Base-by-base conservation (phyloP, 345 rosid species). In the Bruguiera parviflora region DNA sequence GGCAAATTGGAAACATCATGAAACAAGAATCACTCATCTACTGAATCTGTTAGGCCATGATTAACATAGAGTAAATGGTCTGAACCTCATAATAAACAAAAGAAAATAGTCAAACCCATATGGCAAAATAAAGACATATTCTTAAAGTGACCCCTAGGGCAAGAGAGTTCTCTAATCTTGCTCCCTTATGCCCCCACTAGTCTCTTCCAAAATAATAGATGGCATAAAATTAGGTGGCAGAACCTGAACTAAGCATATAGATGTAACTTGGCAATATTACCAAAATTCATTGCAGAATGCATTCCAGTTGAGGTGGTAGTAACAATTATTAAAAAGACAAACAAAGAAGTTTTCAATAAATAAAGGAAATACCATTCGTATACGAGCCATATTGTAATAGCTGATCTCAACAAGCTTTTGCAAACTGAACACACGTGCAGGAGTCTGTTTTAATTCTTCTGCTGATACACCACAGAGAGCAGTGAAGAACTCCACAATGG, bases 381-480 rank as follows among this genome's bases (percentile, higher is more conserved):
- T 95, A 75, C 98, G 99, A 75, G 96, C 87, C 86, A 89, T 92
- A 71, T 95, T 95, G 88, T 95, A 95, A 78, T 95, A 95, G 82
- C 99, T 95, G 80, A 92, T 95, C 89, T 95, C 99, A 61, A 95
- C 96, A 73, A 95, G 96, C 78, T 95, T 95, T 80, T 95, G 99
- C 86, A 95, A 78, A 82, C 99, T 92, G 87, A 90, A 95, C 74
- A 95, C 98, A 61, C 99, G 96, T 67, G 99, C 96, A 78, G 99
- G 99, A 69, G 84, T 85, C 85, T 95, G 99, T 82, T 83, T 95
- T 65, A 95, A 78, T 72, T 95, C 99, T 82, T 95, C 99, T 59
- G 96, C 98, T 29, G 99, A 95, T 39, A 95, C 98, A 65, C 93
- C 94, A 75, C 99, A 89, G 5, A 95, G 87, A 69, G 99, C 99